Base-by-base conservation (phyloP, 2,329 filamentous ascomycete species). In the Zymoseptoria passerinii region DNA sequence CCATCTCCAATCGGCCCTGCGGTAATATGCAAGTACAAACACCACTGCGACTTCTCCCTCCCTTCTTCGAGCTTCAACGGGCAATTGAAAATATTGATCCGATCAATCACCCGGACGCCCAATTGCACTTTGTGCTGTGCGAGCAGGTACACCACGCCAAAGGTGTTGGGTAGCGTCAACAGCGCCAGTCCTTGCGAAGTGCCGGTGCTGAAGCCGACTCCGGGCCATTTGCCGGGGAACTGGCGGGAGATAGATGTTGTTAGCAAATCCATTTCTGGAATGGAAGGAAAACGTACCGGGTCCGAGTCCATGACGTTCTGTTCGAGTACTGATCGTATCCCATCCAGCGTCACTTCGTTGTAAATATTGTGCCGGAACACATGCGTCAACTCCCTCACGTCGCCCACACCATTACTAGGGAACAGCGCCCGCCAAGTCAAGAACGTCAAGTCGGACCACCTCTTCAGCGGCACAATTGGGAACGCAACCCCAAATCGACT, bases 51-150 rank as follows among this genome's bases (percentile, higher is more conserved):
- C 16, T 53, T 18, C 6, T 52, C 56, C 20, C 52, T n/a, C 2
- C 16, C n/a, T 6, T 40, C 58, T 8, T 10, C 29, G 29, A 10
- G 29, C 29, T 10, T 9, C 8, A 4, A 4, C 6, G 58, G 53
- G 40, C 56, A 61, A 56, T 55, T 56, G 53, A 61, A 61, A 6
- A 61, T 57, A 13, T 55, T 35, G n/a, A 61, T 55, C 8, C 50
- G 56, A 53, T 58, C 58, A 10, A 61, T 50, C 1, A 50, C 53
- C 58, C 55, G 55, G 4, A 52, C 18, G 3, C 58, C 58, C n/a
- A 61, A 19, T 19, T 48, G 48, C 5, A 29, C 13, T 27, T 61
- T 58, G 50, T 61, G 58, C 28, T 58, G 53, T 13, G 52, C 56
- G 6, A 61, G 23, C 5, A 61, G 51, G 56, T 56, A 61, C 48